phyloP scores from a whole-genome alignment of 495 filamentous ascomycete species.

The Penicillium coprophilum region DNA sequence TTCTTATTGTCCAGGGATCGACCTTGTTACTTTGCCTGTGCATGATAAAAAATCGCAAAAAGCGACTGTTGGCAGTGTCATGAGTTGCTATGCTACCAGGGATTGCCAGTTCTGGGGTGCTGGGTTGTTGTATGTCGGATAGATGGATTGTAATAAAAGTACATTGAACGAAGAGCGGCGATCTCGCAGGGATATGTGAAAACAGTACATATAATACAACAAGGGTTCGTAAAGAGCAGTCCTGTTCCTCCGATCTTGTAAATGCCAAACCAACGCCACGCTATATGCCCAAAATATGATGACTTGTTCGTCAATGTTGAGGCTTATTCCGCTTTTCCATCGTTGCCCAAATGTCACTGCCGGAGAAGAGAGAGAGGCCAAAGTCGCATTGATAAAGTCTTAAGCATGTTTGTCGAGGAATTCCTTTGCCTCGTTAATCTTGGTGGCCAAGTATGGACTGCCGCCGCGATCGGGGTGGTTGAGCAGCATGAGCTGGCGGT shows the following conservation, averaged over 20 bases:
- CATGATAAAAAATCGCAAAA: conserved; percentile 7
- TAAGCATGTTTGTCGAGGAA: conserved; percentile 74
- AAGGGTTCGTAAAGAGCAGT: conserved; percentile 11
- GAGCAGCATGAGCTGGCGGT: conserved; percentile 92
- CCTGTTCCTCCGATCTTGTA: conserved; percentile 23
- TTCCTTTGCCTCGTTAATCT: conserved; percentile 98
- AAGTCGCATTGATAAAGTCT: neutral
- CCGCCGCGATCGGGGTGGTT: conserved; percentile 98
- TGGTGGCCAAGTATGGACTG: conserved; percentile 93
- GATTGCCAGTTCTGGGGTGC: neutral
- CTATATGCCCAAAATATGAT: conserved; percentile 43
- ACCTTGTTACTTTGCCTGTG: neutral
- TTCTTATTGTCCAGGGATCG: neutral
- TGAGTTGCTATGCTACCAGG: neutral
- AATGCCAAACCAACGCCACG: conserved; percentile 47
- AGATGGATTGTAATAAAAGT: conserved; percentile 19
- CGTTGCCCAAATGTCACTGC: neutral
- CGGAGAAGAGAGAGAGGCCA: neutral
- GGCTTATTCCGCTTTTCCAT: neutral
- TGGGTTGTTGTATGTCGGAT: neutral
- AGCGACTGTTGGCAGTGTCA: conserved; percentile 15
- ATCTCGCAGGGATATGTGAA: conserved; percentile 43
- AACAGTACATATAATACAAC: conserved; percentile 29
- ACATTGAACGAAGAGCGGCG: conserved; percentile 44
- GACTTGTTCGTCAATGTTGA: conserved; percentile 13